phyloP scores from a whole-genome alignment of 2,329 filamentous ascomycete species.

The Alternaria longipes region DNA sequence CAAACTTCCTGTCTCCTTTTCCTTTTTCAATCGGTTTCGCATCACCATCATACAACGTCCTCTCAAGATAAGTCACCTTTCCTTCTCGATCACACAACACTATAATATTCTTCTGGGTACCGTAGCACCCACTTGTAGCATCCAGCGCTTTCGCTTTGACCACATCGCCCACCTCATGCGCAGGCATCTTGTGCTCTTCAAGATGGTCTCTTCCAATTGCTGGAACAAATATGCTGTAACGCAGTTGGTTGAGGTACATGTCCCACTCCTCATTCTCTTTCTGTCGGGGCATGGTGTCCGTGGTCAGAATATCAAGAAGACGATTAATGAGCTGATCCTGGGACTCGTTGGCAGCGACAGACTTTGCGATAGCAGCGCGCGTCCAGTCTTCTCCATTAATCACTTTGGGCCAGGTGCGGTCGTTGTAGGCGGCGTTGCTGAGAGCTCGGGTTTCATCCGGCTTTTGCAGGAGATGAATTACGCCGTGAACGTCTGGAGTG shows the following conservation, averaged over 20 bases:
- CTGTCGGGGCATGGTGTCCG: conserved; percentile 64
- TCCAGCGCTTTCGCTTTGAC: conserved; percentile 48
- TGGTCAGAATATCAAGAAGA: conserved; percentile 62
- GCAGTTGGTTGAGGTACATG: conserved; percentile 64
- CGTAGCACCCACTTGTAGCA: conserved; percentile 64
- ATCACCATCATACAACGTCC: conserved; percentile 66
- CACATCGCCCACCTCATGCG: conserved; percentile 52
- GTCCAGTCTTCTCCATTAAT: conserved; percentile 65
- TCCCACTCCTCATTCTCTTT: conserved; percentile 61
- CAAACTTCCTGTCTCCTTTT: conserved; percentile 58
- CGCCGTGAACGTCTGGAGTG: conserved; percentile 60
- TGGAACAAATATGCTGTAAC: conserved; percentile 70
- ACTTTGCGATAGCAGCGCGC: conserved; percentile 58
- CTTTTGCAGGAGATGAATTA: conserved; percentile 61
- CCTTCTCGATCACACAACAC: conserved; percentile 66
- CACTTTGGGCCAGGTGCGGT: conserved; percentile 70
- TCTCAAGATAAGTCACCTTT: conserved; percentile 68
- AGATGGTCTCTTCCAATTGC: conserved; percentile 60
- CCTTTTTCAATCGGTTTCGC: conserved; percentile 58
- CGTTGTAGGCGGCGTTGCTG: conserved; percentile 68
- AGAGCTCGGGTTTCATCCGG: conserved; percentile 65
- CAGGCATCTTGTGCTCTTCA: conserved; percentile 49
- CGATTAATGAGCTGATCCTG: conserved; percentile 62
- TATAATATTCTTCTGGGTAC: conserved; percentile 71
- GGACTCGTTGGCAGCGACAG: conserved; percentile 53